Evolutionary conservation across 768 basidiomycete genomes (phyloP).

Genomic region (Mycena leptocephala): DNA sequence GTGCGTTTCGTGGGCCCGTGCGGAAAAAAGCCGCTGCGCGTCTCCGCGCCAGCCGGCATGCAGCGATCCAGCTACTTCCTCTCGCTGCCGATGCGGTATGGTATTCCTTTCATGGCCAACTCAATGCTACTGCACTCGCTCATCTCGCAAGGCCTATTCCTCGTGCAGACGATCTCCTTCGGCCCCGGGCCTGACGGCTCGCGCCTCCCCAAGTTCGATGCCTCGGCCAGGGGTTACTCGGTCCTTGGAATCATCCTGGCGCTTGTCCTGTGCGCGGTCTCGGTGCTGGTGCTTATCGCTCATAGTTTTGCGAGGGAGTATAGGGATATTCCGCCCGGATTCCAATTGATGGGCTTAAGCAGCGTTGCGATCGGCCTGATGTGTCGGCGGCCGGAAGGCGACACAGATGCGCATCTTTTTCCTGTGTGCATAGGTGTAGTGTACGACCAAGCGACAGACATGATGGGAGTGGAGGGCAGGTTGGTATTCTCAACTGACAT

Average conservation of each 20-base stretch:
- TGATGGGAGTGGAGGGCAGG: neutral
- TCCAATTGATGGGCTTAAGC: neutral
- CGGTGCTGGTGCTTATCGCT: neutral
- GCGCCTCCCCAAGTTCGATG: neutral
- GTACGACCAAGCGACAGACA: neutral
- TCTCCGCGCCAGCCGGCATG: slow-evolving; percentile 1
- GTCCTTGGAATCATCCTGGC: neutral
- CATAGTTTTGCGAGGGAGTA: neutral
- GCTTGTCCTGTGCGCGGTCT: too few relatives aligned
- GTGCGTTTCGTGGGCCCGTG: neutral
- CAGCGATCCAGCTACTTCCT: slow-evolving; percentile 2
- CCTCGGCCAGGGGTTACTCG: neutral
- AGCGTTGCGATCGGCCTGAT: neutral
- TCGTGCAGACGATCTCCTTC: slow-evolving; percentile 1
- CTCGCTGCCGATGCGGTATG: slow-evolving; percentile 1
- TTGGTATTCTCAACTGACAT: neutral
- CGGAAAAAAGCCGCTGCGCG: slow-evolving; percentile 1
- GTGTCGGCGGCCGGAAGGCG: neutral
- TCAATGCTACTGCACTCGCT: neutral
- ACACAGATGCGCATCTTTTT: slow-evolving; percentile 2
- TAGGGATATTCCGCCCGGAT: slow-evolving; percentile 1
- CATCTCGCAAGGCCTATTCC: neutral
- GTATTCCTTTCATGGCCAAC: neutral
- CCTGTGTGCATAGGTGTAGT: neutral
- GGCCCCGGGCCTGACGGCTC: neutral